Conservation (phyloP, 352 stramenopile genomes). For the Pythium scleroteichum region DNA sequence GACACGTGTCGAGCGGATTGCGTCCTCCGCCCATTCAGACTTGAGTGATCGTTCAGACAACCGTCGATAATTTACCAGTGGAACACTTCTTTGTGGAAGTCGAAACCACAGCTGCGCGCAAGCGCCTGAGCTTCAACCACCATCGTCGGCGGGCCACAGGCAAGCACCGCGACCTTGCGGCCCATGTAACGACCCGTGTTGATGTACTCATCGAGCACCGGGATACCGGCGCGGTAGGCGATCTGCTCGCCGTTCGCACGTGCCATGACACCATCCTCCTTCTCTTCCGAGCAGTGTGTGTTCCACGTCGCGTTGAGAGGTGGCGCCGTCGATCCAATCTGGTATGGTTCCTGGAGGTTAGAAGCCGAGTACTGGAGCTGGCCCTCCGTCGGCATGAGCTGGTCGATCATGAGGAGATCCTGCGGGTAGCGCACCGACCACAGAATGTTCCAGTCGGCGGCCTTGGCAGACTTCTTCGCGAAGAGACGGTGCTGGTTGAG, state of each 20-base stretch:
- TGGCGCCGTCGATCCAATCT: constrained; percentile 29
- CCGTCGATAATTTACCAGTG: constrained; percentile 54
- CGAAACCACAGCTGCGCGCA: constrained; percentile 63
- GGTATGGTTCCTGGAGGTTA: constrained; percentile 53
- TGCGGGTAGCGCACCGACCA: constrained; percentile 63
- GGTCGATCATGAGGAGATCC: constrained; percentile 74
- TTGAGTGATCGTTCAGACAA: neutral
- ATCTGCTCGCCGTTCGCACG: constrained; percentile 59
- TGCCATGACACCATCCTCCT: constrained; percentile 41
- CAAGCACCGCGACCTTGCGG: constrained; percentile 65
- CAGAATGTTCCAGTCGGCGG: constrained; percentile 51
- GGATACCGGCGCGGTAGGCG: constrained; percentile 47
- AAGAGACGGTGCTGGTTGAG: constrained; percentile 59
- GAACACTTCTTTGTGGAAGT: constrained; percentile 88
- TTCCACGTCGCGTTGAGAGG: constrained; percentile 55
- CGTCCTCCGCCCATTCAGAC: constrained; percentile 11
- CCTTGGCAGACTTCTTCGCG: constrained; percentile 32
- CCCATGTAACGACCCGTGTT: constrained; percentile 67
- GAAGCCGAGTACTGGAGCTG: constrained; percentile 35
- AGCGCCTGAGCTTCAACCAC: constrained; percentile 63
- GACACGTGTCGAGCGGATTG: constrained; percentile 10
- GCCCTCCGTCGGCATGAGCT: constrained; percentile 58
- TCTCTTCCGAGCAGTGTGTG: constrained; percentile 63
- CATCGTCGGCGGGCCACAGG: constrained; percentile 74
- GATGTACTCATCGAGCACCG: constrained; percentile 69